Evolutionary conservation across 2,329 filamentous ascomycete species (phyloP), one percentile per base, ranked within the genome.

Genomic region (Moelleriella libera): DNA sequence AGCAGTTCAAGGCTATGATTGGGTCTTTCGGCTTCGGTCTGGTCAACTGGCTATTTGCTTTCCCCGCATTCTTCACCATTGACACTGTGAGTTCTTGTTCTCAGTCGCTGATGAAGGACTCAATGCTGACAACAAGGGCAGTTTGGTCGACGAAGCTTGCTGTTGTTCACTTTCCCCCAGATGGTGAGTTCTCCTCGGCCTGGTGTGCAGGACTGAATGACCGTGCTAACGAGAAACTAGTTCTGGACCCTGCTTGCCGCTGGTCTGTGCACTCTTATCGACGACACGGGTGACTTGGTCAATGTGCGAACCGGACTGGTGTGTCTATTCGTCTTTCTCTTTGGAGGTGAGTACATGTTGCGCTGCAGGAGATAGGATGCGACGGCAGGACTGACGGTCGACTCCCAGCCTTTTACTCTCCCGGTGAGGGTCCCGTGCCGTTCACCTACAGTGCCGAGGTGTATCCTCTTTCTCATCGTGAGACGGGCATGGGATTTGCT

Each of bases 31-130:
- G 70, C 7, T 71, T 69, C 45, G 70, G 70, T 41, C 58, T 80
- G 21, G 68, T 82, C 52, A 82, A 82, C 55, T 83, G 82, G 59
- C 47, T 82, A 14, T 83, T 82, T 51, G 77, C 80, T n/a, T 79
- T 75, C 62, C 80, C 79, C 0, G 79, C 80, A 2, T 66, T 83
- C 49, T 80, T 72, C 68, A 82, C 79, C 2, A 83, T 83, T 46
- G 80, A 83, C 54, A 82, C 78, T 12, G 56, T 58, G 51, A 49
- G 56, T 21, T 21, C 21, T 21, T 21, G 21, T 21, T 21, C 21
- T 21, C 3, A 21, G 21, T 21, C 21, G 21, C 21, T 21, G 21
- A 21, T 21, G 21, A 45, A 2, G 39, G 21, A 3, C 34, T 39
- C 34, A 21, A 21, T 21, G 21, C 21, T 21, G 21, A 21, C 21